Evolutionary conservation across 108 stramenopile genomes (phyloP).

Genomic region (Fragilaria radians): DNA sequence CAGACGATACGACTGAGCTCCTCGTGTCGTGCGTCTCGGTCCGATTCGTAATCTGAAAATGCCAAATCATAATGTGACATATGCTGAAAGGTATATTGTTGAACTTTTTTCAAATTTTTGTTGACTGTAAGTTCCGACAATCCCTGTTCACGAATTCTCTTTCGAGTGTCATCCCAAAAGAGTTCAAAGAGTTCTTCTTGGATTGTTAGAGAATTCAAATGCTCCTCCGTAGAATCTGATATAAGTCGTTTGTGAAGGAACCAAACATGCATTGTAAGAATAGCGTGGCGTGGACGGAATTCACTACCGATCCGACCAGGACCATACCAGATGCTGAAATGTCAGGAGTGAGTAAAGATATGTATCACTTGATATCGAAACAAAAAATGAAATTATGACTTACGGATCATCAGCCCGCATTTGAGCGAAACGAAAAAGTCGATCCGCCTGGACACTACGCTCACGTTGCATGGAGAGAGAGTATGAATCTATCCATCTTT

Average conservation of each 20-base stretch:
- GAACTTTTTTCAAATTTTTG: conserved; percentile 81
- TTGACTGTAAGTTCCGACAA: conserved; percentile 76
- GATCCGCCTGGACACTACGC: conserved; percentile 57
- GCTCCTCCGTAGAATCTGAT: conserved; percentile 43
- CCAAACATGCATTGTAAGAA: conserved; percentile 89
- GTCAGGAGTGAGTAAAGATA: conserved; percentile 2
- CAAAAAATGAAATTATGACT: conserved; percentile 12
- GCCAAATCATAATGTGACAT: conserved; percentile 81
- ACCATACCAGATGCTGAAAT: conserved; percentile 64
- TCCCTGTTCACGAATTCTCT: conserved; percentile 73
- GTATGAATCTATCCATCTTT: conserved; percentile 55
- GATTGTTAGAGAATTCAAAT: conserved; percentile 37
- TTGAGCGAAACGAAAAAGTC: conserved; percentile 61
- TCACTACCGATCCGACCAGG: conserved; percentile 60
- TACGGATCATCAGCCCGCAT: conserved; percentile 62
- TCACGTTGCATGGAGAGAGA: conserved; percentile 53
- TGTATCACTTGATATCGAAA: neutral
- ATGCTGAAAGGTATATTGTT: conserved; percentile 78
- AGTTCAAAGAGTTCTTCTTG: conserved; percentile 91
- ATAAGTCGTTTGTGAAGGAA: conserved; percentile 80
- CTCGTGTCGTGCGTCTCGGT: conserved; percentile 51
- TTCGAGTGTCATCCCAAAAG: conserved; percentile 77
- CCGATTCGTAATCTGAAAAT: conserved; percentile 50
- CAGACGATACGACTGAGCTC: conserved; percentile 45
- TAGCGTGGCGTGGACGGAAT: conserved; percentile 80